Evolutionary conservation across 2,329 filamentous ascomycete species (phyloP).

Genomic region (Akanthomyces uredinophilus): DNA sequence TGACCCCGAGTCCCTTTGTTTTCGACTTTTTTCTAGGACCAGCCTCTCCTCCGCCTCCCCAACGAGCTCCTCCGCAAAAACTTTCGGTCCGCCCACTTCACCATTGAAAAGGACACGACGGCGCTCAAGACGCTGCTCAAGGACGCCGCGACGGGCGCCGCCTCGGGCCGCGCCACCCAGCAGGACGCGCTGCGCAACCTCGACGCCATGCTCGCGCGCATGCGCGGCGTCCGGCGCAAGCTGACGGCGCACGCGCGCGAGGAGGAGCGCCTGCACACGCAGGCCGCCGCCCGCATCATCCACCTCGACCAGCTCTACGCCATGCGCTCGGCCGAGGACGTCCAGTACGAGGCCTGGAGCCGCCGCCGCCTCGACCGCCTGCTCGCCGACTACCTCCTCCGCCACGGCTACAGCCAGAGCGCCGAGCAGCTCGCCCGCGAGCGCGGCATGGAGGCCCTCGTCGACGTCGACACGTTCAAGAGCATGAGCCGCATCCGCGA

Average conservation of each 20-base stretch:
- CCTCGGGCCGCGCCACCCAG: conserved; percentile 56
- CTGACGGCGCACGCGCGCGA: conserved; percentile 72
- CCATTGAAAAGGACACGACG: conserved; percentile 66
- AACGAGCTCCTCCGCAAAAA: conserved; percentile 91
- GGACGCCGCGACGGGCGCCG: conserved; percentile 61
- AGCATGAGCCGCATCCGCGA: conserved; percentile 73
- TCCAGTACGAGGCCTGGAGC: conserved; percentile 91
- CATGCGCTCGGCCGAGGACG: conserved; percentile 78
- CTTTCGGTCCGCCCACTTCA: conserved; percentile 78
- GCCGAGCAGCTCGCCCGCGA: conserved; percentile 70
- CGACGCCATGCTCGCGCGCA: conserved; percentile 77
- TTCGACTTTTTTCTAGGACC: conserved; percentile 63
- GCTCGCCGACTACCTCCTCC: conserved; percentile 86
- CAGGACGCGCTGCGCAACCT: conserved; percentile 73
- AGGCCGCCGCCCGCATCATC: conserved; percentile 68
- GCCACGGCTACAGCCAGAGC: conserved; percentile 75
- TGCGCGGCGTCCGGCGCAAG: conserved; percentile 85
- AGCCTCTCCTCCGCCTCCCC: conserved; percentile 87
- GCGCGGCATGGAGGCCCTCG: conserved; percentile 71
- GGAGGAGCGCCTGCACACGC: conserved; percentile 69
- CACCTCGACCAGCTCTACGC: conserved; percentile 78
- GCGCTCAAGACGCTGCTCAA: conserved; percentile 57
- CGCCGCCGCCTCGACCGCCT: conserved; percentile 74
- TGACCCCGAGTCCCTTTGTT: conserved; percentile 13
- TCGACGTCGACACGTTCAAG: conserved; percentile 84